Percentiles rank a stretch among this genome's conserved stretches.
Evolutionary conservation across 345 rosid species (phyloP).

Genomic region (Sonneratia alba): DNA sequence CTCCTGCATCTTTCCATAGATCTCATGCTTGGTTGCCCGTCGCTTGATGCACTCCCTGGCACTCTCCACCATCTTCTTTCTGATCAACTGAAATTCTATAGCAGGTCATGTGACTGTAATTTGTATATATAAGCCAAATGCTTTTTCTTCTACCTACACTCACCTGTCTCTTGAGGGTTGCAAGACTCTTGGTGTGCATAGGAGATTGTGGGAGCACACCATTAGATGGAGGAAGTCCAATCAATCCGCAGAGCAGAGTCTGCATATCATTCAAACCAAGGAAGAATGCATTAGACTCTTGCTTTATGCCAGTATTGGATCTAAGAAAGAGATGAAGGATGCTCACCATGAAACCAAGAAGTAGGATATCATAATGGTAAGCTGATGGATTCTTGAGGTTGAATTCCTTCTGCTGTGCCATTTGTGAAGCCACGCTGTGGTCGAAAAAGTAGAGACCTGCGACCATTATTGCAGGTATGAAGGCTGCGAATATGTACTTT

Average conservation of each 20-base stretch:
- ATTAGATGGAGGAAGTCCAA: slow-evolving; percentile 9
- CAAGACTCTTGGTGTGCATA: slow-evolving; percentile 11
- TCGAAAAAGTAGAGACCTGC: slow-evolving; percentile 22
- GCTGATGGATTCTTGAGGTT: slow-evolving; percentile 22
- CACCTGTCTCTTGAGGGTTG: slow-evolving; percentile 9
- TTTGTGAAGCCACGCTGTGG: slow-evolving; percentile 20
- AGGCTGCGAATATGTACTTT: slow-evolving; percentile 11
- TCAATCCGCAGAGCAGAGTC: slow-evolving; percentile 6
- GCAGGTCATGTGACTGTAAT: not conserved
- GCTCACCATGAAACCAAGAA: slow-evolving; percentile 16
- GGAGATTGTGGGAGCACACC: slow-evolving; percentile 13
- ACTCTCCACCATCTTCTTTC: slow-evolving; percentile 2
- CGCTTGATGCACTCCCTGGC: slow-evolving; percentile 5
- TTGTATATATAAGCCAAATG: not conserved
- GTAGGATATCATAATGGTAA: slow-evolving; percentile 15
- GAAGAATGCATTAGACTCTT: not conserved
- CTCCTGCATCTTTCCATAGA: slow-evolving; percentile 9
- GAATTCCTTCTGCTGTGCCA: slow-evolving; percentile 24
- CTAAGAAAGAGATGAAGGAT: not conserved
- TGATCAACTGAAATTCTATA: not conserved
- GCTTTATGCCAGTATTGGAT: not conserved
- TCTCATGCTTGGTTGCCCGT: not conserved
- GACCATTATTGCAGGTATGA: slow-evolving; percentile 18
- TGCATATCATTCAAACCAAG: not conserved
- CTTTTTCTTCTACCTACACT: no score